phyloP scores from a whole-genome alignment of 148 eudicot species.

The Vaccinium darrowii region DNA sequence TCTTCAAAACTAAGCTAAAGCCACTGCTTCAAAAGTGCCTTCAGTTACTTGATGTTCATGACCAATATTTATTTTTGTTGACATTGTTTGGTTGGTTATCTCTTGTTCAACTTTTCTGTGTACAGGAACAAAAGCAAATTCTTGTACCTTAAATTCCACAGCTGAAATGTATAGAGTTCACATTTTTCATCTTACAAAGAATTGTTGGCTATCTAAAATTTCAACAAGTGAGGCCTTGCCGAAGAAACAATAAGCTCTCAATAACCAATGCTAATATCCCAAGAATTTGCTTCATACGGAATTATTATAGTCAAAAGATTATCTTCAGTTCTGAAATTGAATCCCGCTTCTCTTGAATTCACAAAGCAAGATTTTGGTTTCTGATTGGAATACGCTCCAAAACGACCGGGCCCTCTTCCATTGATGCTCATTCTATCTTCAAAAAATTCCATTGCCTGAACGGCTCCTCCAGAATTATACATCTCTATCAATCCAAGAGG shows the following conservation, averaged over 20 bases:
- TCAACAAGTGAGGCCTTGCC: not conserved
- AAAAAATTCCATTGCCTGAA: conserved; percentile 19
- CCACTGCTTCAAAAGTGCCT: not conserved
- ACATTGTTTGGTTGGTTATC: not conserved
- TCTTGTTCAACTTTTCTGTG: not conserved
- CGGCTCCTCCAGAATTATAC: conserved; percentile 54
- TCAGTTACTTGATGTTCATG: too few relatives aligned
- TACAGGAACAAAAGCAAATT: too few relatives aligned
- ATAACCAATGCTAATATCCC: conserved; percentile 35
- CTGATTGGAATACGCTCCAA: conserved; percentile 37
- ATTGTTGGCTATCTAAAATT: not conserved
- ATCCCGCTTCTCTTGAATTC: conserved; percentile 25
- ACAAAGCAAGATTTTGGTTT: conserved; percentile 34
- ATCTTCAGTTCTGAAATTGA: conserved; percentile 21
- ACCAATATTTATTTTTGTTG: too few relatives aligned
- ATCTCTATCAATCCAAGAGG: conserved; percentile 42
- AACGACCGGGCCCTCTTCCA: conserved; percentile 36
- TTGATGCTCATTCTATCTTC: conserved; percentile 23
- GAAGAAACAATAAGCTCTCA: conserved; percentile 12
- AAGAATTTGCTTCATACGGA: conserved; percentile 29
- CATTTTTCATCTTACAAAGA: not conserved
- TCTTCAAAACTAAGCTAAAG: too few relatives aligned
- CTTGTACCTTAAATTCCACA: too few relatives aligned
- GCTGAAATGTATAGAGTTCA: too few relatives aligned
- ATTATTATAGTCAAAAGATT: conserved; percentile 27